These are phyloP conservation scores for Pseudonectria buxi DNA, from an alignment of 2,329 filamentous ascomycete species.

Conservation along the genomic window DNA sequence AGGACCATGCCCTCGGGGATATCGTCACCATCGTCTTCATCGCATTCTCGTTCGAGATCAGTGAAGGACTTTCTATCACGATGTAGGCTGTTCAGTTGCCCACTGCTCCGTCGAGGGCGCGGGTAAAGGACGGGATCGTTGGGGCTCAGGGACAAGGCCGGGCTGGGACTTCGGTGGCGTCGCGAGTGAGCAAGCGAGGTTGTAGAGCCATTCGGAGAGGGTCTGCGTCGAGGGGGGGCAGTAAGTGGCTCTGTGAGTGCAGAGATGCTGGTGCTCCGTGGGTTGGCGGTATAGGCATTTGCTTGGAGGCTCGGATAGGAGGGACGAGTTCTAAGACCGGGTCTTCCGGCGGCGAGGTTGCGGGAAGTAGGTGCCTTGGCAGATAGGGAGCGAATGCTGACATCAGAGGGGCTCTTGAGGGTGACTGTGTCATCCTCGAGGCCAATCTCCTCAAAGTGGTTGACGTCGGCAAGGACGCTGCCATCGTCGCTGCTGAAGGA, in stretches of 20 bases:
- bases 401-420: slow-evolving; percentile 41
- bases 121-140: slow-evolving; percentile 33
- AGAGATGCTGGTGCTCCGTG: slow-evolving; percentile 43
- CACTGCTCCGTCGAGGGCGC: slow-evolving; percentile 55
- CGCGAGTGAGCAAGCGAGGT: slow-evolving; percentile 32
- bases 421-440: slow-evolving; percentile 58
- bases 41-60: slow-evolving; percentile 69
- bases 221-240: slow-evolving; percentile 22
- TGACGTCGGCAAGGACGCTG: slow-evolving; percentile 62
- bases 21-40: slow-evolving; percentile 69
- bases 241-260: slow-evolving; percentile 27
- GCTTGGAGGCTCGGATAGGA: slow-evolving; percentile 39
- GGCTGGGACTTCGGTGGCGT: slow-evolving; percentile 47
- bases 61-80: slow-evolving; percentile 58
- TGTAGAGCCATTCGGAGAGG: slow-evolving; percentile 23
- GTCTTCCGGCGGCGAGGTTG: slow-evolving; percentile 24
- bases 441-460: slow-evolving; percentile 89
- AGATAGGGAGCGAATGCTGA: slow-evolving; percentile 31
- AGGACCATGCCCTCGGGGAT: slow-evolving; percentile 73
- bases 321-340: slow-evolving; percentile 31
- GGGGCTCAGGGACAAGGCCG: slow-evolving; percentile 39
- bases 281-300: slow-evolving; percentile 40
- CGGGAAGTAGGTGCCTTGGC: slow-evolving; percentile 23
- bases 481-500: slow-evolving; percentile 72
- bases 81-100: slow-evolving; percentile 50